Conservation (phyloP, 2,329 filamentous ascomycete species). For the Apiospora aurea region DNA sequence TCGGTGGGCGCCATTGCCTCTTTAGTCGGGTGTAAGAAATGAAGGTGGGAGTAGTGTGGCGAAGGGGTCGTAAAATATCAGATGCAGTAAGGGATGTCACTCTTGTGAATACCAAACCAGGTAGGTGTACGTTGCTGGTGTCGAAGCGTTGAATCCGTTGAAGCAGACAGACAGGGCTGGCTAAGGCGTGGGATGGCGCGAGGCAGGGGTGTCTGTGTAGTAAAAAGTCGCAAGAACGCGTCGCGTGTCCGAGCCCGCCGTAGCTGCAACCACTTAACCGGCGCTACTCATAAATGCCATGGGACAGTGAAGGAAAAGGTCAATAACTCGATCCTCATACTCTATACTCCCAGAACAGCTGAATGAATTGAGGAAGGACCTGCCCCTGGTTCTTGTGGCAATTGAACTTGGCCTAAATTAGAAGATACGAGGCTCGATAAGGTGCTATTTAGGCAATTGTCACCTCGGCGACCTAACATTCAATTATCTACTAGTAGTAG, state of each 20-base stretch:
- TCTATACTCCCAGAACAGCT: background rate
- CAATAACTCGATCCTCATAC: background rate
- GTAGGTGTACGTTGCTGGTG: background rate
- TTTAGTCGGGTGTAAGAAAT: background rate
- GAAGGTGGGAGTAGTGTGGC: background rate
- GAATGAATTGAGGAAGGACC: background rate
- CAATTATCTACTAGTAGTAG: background rate
- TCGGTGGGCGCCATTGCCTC: constrained; percentile 75
- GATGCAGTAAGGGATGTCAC: background rate
- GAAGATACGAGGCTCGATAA: background rate
- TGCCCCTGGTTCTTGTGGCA: background rate
- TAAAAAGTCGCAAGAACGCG: constrained; percentile 16
- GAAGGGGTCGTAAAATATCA: no score
- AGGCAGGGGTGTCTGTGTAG: background rate
- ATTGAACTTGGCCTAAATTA: background rate
- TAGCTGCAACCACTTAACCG: constrained; percentile 18
- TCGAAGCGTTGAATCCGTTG: background rate
- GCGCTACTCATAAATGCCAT: constrained; percentile 20
- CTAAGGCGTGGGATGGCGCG: background rate
- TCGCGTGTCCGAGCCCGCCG: constrained; percentile 10
- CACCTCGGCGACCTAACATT: background rate
- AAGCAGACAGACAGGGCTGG: background rate
- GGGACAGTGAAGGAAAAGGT: background rate
- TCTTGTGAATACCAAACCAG: no score
- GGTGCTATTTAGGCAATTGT: background rate